Conservation (phyloP, 495 filamentous ascomycete species). For the Sphaerosporella brunnea region DNA sequence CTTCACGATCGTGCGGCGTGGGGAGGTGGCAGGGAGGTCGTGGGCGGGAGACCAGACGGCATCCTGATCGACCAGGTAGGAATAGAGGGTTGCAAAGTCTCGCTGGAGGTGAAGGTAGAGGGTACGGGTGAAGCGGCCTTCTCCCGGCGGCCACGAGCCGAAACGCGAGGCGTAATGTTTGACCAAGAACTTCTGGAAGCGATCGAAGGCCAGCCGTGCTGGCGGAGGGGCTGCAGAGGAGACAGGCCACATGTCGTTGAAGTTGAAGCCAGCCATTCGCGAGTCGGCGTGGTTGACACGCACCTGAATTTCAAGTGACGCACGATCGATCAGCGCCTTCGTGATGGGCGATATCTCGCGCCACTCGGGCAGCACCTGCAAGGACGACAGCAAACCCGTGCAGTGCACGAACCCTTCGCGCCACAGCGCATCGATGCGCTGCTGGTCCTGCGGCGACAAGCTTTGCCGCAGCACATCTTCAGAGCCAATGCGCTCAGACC, state of each 20-base stretch:
- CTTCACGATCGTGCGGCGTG: slow-evolving; percentile 44
- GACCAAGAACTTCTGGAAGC: slow-evolving; percentile 39
- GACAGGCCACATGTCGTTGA: slow-evolving; percentile 42
- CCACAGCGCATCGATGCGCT: slow-evolving; percentile 46
- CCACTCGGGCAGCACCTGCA: slow-evolving; percentile 41
- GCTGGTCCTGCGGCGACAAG: slow-evolving; percentile 1
- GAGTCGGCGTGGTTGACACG: slow-evolving; percentile 43
- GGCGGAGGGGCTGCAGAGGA: slow-evolving; percentile 24
- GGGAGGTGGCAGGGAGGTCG: slow-evolving; percentile 13
- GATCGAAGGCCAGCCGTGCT: slow-evolving; percentile 35
- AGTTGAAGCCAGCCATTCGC: slow-evolving; percentile 41
- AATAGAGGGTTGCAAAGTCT: slow-evolving; percentile 52
- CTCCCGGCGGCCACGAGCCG: slow-evolving; percentile 40
- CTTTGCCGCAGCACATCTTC: not conserved
- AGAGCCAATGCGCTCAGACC: slow-evolving; percentile 37
- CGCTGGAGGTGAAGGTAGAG: slow-evolving; percentile 40
- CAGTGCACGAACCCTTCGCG: slow-evolving; percentile 50
- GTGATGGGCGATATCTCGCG: slow-evolving; percentile 42
- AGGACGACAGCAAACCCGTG: slow-evolving; percentile 40
- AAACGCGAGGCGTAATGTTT: slow-evolving; percentile 36
- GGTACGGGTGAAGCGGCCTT: slow-evolving; percentile 41
- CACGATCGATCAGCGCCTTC: slow-evolving; percentile 43
- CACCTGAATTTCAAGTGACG: slow-evolving; percentile 44
- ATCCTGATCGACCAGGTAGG: slow-evolving; percentile 55
- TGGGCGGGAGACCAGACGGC: slow-evolving; percentile 34